Percentiles rank a stretch among this genome's conserved stretches.
Evolutionary conservation across 202 grass and related monocot species (phyloP).

Genomic region (Brachypodium distachyon): DNA sequence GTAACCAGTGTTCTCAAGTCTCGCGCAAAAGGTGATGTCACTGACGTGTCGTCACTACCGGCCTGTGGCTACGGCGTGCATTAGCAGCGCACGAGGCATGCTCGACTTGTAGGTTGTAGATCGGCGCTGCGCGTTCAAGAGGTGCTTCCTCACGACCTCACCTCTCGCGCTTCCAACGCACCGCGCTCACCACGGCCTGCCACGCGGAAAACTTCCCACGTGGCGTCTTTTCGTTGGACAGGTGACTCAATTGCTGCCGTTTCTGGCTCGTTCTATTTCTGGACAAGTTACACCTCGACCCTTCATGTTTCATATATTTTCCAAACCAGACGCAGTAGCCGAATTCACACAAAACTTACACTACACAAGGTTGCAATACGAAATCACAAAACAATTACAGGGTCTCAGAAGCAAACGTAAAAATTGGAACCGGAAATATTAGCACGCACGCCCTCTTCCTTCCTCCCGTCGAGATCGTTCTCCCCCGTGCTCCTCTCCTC

Average conservation of each 20-base stretch:
- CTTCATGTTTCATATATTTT: not conserved
- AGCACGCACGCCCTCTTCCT: slow-evolving; percentile 5
- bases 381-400: not conserved
- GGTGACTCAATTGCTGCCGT: slow-evolving; percentile 21
- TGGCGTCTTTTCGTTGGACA: slow-evolving; percentile 35
- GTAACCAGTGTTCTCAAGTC: not conserved
- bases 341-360: not conserved
- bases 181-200: slow-evolving; percentile 25
- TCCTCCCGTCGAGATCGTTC: slow-evolving; percentile 40
- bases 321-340: fast-evolving
- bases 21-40: not conserved
- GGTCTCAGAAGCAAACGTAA: not conserved
- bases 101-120: not conserved
- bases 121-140: too few relatives aligned
- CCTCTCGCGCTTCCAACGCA: slow-evolving; percentile 47
- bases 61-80: not conserved
- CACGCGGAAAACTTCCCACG: slow-evolving; percentile 43
- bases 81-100: not conserved
- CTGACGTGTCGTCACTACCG: not conserved
- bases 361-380: not conserved
- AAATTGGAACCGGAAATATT: slow-evolving; percentile 10
- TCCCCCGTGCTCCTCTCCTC: slow-evolving; percentile 15
- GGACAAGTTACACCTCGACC: not conserved
- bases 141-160: not conserved
- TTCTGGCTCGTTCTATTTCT: not conserved